These are phyloP conservation scores for Suhomyces chickasaworum DNA, from an alignment of 1,139 yeast genomes.

Conservation along the genomic window DNA sequence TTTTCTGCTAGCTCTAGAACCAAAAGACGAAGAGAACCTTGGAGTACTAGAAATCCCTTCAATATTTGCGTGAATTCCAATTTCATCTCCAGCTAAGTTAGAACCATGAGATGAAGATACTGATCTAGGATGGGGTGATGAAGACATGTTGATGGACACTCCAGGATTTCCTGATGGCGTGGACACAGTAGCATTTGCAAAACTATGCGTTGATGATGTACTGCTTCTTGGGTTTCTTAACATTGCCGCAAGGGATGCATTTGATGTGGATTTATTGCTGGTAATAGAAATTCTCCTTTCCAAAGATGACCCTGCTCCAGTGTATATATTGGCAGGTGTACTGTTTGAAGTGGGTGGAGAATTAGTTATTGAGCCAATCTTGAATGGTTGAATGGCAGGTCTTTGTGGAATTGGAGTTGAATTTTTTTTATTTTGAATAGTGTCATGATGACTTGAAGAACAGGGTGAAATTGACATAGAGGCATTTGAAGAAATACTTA, in stretches of 20 bases:
- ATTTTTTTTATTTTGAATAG: conserved; percentile 17
- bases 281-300: conserved; percentile 49
- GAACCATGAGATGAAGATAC: conserved; percentile 46
- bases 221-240: conserved; percentile 48
- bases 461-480: conserved; percentile 37
- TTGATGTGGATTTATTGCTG: conserved; percentile 53
- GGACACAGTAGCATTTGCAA: conserved; percentile 33
- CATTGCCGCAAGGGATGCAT: conserved; percentile 56
- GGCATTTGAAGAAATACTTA: conserved; percentile 16
- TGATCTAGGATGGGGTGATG: conserved; percentile 39
- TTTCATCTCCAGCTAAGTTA: conserved; percentile 28
- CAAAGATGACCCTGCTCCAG: conserved; percentile 30
- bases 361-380: conserved; percentile 60
- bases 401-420: conserved; percentile 27
- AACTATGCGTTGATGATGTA: conserved; percentile 32
- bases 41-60: conserved; percentile 39
- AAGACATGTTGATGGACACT: conserved; percentile 13
- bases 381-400: conserved; percentile 57
- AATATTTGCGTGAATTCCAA: conserved; percentile 23
- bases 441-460: conserved; percentile 20
- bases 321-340: conserved; percentile 22
- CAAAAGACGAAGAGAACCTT: conserved; percentile 57
- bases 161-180: conserved; percentile 14
- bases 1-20: conserved; percentile 52
- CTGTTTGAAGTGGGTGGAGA: conserved; percentile 40